Conservation (phyloP, 108 stramenopile species). For the Bacterosira constricta region DNA sequence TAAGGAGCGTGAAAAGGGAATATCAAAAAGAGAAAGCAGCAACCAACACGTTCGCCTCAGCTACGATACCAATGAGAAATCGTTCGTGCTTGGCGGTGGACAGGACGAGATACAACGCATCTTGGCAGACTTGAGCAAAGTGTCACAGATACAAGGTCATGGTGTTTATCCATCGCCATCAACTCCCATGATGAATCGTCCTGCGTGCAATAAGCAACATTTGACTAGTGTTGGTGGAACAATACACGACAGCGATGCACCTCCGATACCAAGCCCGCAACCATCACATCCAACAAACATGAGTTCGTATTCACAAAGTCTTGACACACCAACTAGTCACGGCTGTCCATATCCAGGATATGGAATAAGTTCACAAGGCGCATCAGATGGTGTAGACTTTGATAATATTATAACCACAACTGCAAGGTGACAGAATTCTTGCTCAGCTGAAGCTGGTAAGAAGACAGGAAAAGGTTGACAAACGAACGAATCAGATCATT, state of each 20-base stretch:
- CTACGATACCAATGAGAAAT: slow-evolving; percentile 34
- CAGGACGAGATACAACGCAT: slow-evolving; percentile 44
- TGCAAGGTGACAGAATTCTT: too few relatives aligned
- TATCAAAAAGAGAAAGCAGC: slow-evolving; percentile 18
- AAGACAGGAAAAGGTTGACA: slow-evolving; percentile 13
- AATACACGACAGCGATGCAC: background rate
- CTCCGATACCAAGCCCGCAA: background rate
- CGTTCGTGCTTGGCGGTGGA: slow-evolving; percentile 33
- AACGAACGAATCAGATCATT: slow-evolving; percentile 68
- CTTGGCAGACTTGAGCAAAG: slow-evolving; percentile 28
- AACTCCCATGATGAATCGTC: too few relatives aligned
- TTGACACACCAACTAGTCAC: background rate
- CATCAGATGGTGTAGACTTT: too few relatives aligned
- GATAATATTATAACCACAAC: too few relatives aligned
- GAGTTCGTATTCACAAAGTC: background rate
- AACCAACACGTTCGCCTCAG: slow-evolving; percentile 43
- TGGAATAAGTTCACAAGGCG: too few relatives aligned
- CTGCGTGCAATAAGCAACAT: background rate
- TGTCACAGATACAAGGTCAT: slow-evolving; percentile 32
- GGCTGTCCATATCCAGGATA: too few relatives aligned
- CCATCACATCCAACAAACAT: background rate
- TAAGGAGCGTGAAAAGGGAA: slow-evolving; percentile 27
- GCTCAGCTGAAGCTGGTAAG: too few relatives aligned
- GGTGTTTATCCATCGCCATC: too few relatives aligned
- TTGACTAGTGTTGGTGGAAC: background rate